Percentiles rank a stretch among this genome's conserved stretches.
Evolutionary conservation across 179 eudicot genomes (phyloP).

Genomic region (Silene coronaria): DNA sequence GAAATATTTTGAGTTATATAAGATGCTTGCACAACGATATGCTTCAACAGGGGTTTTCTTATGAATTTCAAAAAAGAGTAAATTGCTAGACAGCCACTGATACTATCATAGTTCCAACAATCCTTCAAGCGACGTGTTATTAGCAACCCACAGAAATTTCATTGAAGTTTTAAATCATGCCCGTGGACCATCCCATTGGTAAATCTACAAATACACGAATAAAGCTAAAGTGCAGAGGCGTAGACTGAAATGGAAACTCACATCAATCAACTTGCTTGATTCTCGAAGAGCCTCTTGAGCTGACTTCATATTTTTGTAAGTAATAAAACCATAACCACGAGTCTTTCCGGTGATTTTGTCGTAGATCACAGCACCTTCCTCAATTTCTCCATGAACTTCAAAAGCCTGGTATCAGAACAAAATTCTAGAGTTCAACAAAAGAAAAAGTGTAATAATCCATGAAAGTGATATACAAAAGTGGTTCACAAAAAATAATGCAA

Average conservation of each 20-base stretch:
- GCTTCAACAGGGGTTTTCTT: not conserved
- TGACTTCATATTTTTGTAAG: slow-evolving; percentile 50
- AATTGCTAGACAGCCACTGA: no score
- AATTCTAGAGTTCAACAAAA: slow-evolving; percentile 2
- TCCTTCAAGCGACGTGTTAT: not conserved
- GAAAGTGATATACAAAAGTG: slow-evolving; percentile 3
- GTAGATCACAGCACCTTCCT: slow-evolving; percentile 61
- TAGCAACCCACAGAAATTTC: not conserved
- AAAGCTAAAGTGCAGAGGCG: not conserved
- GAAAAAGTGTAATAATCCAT: not conserved
- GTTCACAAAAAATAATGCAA: not conserved
- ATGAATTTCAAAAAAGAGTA: not conserved
- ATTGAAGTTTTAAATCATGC: not conserved
- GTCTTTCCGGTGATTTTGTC: slow-evolving; percentile 62
- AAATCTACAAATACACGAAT: not conserved
- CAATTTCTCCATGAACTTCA: slow-evolving; percentile 59
- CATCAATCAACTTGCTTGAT: slow-evolving; percentile 57
- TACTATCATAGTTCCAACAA: not conserved
- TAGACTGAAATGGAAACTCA: slow-evolving; percentile 23
- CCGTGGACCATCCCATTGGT: not conserved
- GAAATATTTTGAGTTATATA: not conserved
- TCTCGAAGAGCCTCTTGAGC: slow-evolving; percentile 48
- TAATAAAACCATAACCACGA: slow-evolving; percentile 70
- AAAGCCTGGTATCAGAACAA: slow-evolving; percentile 39
- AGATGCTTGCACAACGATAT: not conserved